Evolutionary conservation across 768 basidiomycete species (phyloP).

Genomic region (Naganishia antarctica): DNA sequence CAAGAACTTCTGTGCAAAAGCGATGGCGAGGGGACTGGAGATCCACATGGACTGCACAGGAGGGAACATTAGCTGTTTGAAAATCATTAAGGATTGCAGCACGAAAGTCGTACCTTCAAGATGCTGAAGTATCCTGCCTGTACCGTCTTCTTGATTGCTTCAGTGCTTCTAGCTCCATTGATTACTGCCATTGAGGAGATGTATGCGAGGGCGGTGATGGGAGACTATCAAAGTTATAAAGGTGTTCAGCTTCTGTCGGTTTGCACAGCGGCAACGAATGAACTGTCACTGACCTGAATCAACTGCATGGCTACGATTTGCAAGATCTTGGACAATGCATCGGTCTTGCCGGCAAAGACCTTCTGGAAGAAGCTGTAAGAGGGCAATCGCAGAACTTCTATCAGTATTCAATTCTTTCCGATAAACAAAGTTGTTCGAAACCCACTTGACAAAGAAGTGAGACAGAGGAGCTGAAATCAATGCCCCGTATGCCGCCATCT

Average conservation of each 20-base stretch:
- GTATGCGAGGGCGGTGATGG: constrained; percentile 47
- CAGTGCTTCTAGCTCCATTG: constrained; percentile 65
- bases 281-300: constrained; percentile 24
- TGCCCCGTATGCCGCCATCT: constrained; percentile 57
- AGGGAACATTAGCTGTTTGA: not conserved
- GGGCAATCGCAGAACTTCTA: too few relatives aligned
- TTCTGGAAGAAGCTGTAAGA: constrained; percentile 62
- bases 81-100: constrained; percentile 8
- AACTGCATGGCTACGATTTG: constrained; percentile 74
- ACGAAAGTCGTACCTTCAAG: constrained; percentile 57
- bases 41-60: constrained; percentile 67
- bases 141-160: constrained; percentile 64
- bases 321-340: constrained; percentile 60
- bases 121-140: constrained; percentile 69
- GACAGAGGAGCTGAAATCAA: constrained; percentile 75
- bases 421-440: too few relatives aligned
- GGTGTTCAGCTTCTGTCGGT: not conserved
- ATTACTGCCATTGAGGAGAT: constrained; percentile 78
- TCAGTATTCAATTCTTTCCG: too few relatives aligned
- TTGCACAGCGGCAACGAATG: too few relatives aligned
- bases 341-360: constrained; percentile 69
- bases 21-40: constrained; percentile 67
- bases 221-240: not conserved
- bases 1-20: constrained; percentile 72
- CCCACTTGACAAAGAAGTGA: constrained; percentile 59